Percentiles rank a stretch among this genome's conserved stretches.
These are phyloP conservation scores for Eimeria acervulina DNA, from an alignment of 169 alveolate genomes.

Conservation along the genomic window DNA sequence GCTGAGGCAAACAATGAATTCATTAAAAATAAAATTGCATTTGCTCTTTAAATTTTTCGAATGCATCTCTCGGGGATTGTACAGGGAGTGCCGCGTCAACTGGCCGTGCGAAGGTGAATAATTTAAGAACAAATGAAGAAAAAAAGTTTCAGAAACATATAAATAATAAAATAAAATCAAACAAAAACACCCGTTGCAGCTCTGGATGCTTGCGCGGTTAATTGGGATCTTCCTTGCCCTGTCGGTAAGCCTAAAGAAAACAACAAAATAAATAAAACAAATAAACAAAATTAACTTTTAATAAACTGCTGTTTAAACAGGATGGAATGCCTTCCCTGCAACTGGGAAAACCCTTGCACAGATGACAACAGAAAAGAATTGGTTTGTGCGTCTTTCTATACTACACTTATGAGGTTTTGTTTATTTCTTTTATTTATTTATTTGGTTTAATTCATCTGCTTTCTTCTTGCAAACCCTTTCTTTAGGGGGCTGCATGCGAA, in stretches of 20 bases:
- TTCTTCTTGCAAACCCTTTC: not conserved
- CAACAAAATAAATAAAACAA: too few relatives aligned
- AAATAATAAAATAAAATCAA: too few relatives aligned
- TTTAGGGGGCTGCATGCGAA: conserved; percentile 64
- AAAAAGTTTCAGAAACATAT: too few relatives aligned
- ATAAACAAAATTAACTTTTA: not conserved
- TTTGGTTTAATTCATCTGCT: too few relatives aligned
- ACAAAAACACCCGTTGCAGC: not conserved
- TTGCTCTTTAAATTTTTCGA: too few relatives aligned
- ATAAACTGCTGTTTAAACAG: too few relatives aligned
- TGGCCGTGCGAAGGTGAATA: conserved; percentile 52
- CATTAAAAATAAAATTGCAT: too few relatives aligned
- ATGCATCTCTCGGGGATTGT: not conserved
- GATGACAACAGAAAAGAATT: not conserved
- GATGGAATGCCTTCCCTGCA: conserved; percentile 47
- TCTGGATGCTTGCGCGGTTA: conserved; percentile 32
- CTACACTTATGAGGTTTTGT: not conserved
- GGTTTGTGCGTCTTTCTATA: not conserved
- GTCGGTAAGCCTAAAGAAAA: not conserved
- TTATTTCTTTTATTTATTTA: not conserved
- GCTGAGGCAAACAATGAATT: too few relatives aligned
- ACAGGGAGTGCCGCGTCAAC: conserved; percentile 30
- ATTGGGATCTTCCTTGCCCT: conserved; percentile 79
- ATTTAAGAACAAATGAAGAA: too few relatives aligned
- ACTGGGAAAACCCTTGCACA: not conserved